These are phyloP conservation scores for Pisolithus microcarpus DNA, from an alignment of 768 basidiomycete genomes.

Conservation along the genomic window DNA sequence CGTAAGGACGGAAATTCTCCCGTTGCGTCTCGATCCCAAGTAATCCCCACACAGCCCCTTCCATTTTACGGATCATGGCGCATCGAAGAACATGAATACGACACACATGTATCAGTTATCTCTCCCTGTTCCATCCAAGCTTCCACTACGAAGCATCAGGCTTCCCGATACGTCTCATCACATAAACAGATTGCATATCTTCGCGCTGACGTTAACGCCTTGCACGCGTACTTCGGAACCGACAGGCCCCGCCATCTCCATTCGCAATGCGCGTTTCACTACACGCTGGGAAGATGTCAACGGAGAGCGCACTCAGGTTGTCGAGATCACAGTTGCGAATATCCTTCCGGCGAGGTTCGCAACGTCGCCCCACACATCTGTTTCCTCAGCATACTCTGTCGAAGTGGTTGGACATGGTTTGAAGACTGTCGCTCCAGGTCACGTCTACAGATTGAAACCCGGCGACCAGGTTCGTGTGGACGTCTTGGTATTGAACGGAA, in stretches of 20 bases:
- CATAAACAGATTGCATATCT: constrained; percentile 36
- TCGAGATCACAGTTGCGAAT: constrained; percentile 49
- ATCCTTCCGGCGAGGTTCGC: constrained; percentile 32
- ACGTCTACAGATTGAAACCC: constrained; percentile 39
- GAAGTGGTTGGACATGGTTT: constrained; percentile 34
- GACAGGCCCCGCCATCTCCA: constrained; percentile 26
- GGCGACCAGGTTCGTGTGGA: constrained; percentile 46
- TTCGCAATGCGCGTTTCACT: constrained; percentile 39
- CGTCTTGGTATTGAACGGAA: constrained; percentile 37
- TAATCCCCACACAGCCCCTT: constrained; percentile 31
- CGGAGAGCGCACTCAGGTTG: constrained; percentile 35
- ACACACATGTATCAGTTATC: constrained; percentile 42
- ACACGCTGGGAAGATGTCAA: constrained; percentile 39
- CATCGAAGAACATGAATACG: constrained; percentile 34
- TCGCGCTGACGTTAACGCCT: constrained; percentile 38
- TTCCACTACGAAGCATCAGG: constrained; percentile 35
- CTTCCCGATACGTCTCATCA: constrained; percentile 29
- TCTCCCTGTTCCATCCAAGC: constrained; percentile 35
- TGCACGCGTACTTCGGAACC: constrained; percentile 17
- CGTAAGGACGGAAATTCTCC: constrained; percentile 25
- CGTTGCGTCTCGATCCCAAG: neutral
- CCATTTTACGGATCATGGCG: constrained; percentile 33
- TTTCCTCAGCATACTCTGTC: constrained; percentile 29
- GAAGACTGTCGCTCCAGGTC: constrained; percentile 36
- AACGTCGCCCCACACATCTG: constrained; percentile 22